Percentiles rank a stretch among this genome's conserved stretches.
phyloP scores from a whole-genome alignment of 257 asterid species.

The Fraxinus quadrangulata region DNA sequence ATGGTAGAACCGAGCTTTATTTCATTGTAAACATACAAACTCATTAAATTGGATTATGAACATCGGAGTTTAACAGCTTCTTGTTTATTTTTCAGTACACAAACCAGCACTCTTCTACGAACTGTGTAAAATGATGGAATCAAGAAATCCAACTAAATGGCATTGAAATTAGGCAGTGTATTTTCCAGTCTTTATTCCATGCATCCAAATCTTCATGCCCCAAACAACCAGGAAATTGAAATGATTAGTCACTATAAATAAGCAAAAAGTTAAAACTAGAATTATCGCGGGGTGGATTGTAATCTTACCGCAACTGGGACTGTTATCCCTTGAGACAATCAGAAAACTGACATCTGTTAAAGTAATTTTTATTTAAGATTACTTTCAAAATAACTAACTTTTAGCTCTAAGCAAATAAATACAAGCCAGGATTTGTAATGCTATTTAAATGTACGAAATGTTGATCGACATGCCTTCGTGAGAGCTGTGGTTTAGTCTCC shows the following conservation, averaged over 20 bases:
- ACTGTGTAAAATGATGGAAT: not conserved
- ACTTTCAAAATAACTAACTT: too few relatives aligned
- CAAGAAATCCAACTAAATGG: not conserved
- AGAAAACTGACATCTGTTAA: slow-evolving; percentile 24
- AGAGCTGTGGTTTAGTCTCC: slow-evolving; percentile 45
- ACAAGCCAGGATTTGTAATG: not conserved
- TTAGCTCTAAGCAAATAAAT: slow-evolving; percentile 5
- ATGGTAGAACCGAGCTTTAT: not conserved
- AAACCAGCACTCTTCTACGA: not conserved
- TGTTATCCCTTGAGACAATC: slow-evolving; percentile 54
- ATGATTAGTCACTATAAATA: not conserved
- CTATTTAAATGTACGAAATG: not conserved
- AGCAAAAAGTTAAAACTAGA: not conserved
- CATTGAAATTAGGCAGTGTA: not conserved
- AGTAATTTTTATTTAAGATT: too few relatives aligned
- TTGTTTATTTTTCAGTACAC: not conserved
- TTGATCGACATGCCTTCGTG: slow-evolving; percentile 43
- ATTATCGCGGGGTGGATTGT: not conserved
- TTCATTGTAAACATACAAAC: not conserved
- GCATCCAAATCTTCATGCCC: slow-evolving; percentile 40
- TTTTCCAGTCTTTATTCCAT: not conserved
- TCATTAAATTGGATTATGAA: not conserved
- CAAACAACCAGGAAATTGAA: slow-evolving; percentile 55
- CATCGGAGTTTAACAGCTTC: not conserved
- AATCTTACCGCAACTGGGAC: slow-evolving; percentile 51